Conservation (phyloP, 352 stramenopile genomes). For the Phytopythium mirpurense region DNA sequence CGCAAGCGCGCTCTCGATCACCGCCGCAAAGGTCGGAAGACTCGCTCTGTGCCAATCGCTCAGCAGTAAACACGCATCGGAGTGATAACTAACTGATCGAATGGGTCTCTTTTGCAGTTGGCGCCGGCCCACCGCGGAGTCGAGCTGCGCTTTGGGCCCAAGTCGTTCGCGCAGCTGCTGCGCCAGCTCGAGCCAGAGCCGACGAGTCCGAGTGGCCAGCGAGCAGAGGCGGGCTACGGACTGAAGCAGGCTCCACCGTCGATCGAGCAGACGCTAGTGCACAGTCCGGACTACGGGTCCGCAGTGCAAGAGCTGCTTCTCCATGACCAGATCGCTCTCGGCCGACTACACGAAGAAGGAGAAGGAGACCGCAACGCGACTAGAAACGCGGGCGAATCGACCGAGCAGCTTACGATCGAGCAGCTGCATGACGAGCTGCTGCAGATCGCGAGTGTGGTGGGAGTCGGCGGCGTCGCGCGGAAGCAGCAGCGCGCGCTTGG, state of each 20-base stretch:
- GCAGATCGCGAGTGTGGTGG: constrained; percentile 50
- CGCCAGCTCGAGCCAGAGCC: constrained; percentile 24
- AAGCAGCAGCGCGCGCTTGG: constrained; percentile 61
- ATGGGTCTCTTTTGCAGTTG: constrained; percentile 22
- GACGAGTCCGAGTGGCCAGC: constrained; percentile 5
- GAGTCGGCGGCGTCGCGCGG: constrained; percentile 39
- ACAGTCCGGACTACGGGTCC: constrained; percentile 48
- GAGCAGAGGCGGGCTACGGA: neutral
- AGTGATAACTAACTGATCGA: neutral
- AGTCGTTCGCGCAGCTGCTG: constrained; percentile 56
- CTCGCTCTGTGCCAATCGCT: neutral
- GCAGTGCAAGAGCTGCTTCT: constrained; percentile 44
- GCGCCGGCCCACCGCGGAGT: constrained; percentile 64
- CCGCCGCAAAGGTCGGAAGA: constrained; percentile 36
- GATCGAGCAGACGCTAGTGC: constrained; percentile 27
- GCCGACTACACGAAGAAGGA: neutral
- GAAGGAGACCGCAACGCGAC: neutral
- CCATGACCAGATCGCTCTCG: constrained; percentile 21
- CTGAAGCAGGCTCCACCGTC: neutral
- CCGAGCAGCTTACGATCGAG: constrained; percentile 28
- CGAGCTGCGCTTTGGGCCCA: constrained; percentile 66
- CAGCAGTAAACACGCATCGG: no score
- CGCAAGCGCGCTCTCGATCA: constrained; percentile 59
- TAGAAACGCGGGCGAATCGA: neutral
- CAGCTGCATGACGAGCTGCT: constrained; percentile 51